Evolutionary conservation across 2,329 filamentous ascomycete species (phyloP).

Genomic region (Paracorniculantispora psalliotae): DNA sequence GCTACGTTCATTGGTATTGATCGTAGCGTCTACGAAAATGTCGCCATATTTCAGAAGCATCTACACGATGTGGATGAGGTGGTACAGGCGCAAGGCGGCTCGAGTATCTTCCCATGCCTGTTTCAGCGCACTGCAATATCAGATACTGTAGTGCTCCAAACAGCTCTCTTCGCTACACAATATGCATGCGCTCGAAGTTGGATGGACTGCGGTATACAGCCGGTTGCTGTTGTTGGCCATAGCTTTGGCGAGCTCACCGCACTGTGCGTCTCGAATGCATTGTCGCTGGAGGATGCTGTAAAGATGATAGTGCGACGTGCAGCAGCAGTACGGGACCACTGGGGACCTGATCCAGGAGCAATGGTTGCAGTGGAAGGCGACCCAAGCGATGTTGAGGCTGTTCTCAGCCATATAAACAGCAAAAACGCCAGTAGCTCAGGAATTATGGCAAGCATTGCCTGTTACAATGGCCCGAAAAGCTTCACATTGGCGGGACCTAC

Average conservation of each 20-base stretch:
- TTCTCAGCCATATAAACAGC: background rate
- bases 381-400: background rate
- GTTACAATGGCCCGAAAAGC: conserved; percentile 39
- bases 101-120: conserved; percentile 28
- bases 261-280: conserved; percentile 29
- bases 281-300: conserved; percentile 29
- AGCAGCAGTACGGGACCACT: conserved; percentile 24
- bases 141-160: conserved; percentile 31
- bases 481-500: conserved; percentile 37
- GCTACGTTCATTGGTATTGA: conserved; percentile 27
- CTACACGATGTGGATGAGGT: conserved; percentile 13
- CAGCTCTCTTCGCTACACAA: conserved; percentile 35
- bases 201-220: conserved; percentile 30
- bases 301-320: conserved; percentile 26
- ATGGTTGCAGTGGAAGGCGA: conserved; percentile 37
- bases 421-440: conserved; percentile 13
- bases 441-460: conserved; percentile 36
- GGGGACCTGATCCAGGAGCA: conserved; percentile 31
- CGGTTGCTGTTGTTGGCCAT: conserved; percentile 29
- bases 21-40: conserved; percentile 24
- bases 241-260: conserved; percentile 39
- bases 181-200: conserved; percentile 31
- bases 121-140: conserved; percentile 22
- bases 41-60: conserved; percentile 19
- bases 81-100: conserved; percentile 16